Evolutionary conservation across 1,284 basidiomycete genomes (phyloP).

Genomic region (Rhodotorula sp.): DNA sequence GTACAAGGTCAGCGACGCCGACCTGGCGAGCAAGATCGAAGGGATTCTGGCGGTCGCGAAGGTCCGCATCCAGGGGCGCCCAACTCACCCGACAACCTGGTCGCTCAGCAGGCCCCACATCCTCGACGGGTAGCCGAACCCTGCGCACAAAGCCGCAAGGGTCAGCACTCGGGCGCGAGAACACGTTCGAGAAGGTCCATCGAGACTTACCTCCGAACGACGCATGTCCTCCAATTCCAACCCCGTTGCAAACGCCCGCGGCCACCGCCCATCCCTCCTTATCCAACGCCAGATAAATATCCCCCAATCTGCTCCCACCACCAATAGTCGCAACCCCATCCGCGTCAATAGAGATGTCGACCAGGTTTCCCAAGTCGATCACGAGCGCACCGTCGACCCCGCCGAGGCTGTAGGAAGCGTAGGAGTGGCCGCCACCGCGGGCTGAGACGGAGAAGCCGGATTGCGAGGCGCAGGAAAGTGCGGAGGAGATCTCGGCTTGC

Average conservation of each 20-base stretch:
- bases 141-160: neutral
- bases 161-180: neutral
- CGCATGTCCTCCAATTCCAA: constrained; percentile 48
- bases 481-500: constrained; percentile 41
- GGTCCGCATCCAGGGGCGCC: neutral
- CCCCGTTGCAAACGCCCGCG: constrained; percentile 49
- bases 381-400: constrained; percentile 45
- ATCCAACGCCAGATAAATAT: constrained; percentile 48
- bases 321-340: constrained; percentile 43
- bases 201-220: constrained; percentile 42
- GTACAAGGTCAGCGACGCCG: neutral
- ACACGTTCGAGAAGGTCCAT: neutral
- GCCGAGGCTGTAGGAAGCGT: constrained; percentile 47
- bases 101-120: constrained; percentile 49
- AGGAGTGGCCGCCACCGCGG: constrained; percentile 49
- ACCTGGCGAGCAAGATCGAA: no score
- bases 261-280: constrained; percentile 45
- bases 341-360: constrained; percentile 29
- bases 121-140: constrained; percentile 43
- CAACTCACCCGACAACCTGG: constrained; percentile 39
- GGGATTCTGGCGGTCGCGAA: neutral
- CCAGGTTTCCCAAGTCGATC: constrained; percentile 38
- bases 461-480: constrained; percentile 44
- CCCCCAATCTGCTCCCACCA: constrained; percentile 48
- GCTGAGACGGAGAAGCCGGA: constrained; percentile 44